Conservation (phyloP, 2,329 filamentous ascomycete genomes). For the Fusarium sp. region DNA sequence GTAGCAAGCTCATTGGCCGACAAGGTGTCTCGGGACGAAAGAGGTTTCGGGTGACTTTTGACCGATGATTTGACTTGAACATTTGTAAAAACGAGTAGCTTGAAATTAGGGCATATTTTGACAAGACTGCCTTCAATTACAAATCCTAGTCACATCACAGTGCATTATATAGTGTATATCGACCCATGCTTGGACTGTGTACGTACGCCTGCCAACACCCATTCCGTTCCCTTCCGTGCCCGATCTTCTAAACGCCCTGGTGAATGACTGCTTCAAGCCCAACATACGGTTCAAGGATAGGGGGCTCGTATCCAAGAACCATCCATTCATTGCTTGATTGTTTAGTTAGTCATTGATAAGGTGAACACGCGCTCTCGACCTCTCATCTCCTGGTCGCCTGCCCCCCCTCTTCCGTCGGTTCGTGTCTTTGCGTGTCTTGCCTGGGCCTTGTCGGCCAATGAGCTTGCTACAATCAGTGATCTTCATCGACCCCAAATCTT, state of each 20-base stretch:
- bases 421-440: conserved; percentile 36
- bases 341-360: neutral
- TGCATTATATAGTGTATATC: conserved; percentile 56
- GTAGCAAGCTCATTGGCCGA: too few relatives aligned
- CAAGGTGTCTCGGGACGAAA: conserved; percentile 44
- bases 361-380: neutral
- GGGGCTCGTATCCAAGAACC: neutral
- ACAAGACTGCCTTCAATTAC: conserved; percentile 60
- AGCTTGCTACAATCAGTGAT: conserved; percentile 53
- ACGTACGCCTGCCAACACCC: neutral
- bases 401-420: neutral
- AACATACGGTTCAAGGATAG: neutral
- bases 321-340: neutral
- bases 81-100: conserved; percentile 54
- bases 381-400: conserved; percentile 23
- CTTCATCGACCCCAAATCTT: conserved; percentile 49
- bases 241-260: neutral
- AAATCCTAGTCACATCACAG: conserved; percentile 49
- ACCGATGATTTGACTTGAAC: conserved; percentile 50
- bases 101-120: conserved; percentile 60
- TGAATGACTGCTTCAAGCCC: neutral
- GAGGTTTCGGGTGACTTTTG: conserved; percentile 44
- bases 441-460: conserved; percentile 48
- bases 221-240: neutral
- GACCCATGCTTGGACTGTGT: conserved; percentile 51